Percentiles rank a stretch among this genome's conserved stretches.
Conservation (phyloP, 2,329 filamentous ascomycete species). For the Aspergillus alliaceus region DNA sequence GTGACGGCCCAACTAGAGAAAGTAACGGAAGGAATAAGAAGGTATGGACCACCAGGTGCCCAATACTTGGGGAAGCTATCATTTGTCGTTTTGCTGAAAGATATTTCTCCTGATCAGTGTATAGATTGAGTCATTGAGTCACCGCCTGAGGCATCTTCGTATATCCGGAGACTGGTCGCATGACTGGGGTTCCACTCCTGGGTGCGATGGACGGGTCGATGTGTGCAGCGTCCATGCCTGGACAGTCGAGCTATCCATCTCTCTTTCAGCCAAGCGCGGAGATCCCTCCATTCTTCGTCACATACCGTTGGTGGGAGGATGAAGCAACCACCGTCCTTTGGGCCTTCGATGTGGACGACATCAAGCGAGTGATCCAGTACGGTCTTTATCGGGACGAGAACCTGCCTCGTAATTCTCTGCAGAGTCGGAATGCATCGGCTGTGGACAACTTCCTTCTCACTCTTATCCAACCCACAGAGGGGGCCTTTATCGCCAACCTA, state of each 20-base stretch:
- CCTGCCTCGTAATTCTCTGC: slow-evolving; percentile 35
- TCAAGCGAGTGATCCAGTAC: slow-evolving; percentile 39
- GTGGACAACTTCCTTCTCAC: slow-evolving; percentile 34
- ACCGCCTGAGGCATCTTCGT: background rate
- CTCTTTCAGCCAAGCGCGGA: slow-evolving; percentile 32
- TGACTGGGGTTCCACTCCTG: slow-evolving; percentile 14
- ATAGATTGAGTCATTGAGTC: no score
- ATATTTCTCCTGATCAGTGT: no score
- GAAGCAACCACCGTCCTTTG: slow-evolving; percentile 39
- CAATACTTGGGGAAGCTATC: background rate
- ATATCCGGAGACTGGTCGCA: slow-evolving; percentile 1
- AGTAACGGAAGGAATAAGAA: background rate
- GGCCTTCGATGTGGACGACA: slow-evolving; percentile 39
- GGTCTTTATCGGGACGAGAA: slow-evolving; percentile 37
- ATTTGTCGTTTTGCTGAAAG: background rate
- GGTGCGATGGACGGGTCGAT: slow-evolving; percentile 3
- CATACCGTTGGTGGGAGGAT: slow-evolving; percentile 44
- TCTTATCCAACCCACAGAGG: slow-evolving; percentile 29
- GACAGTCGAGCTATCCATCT: slow-evolving; percentile 25
- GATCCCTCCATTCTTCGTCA: slow-evolving; percentile 31
- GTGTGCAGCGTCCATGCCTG: slow-evolving; percentile 11
- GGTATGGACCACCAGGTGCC: background rate
- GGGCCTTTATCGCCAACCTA: slow-evolving; percentile 25
- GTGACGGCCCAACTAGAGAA: background rate
- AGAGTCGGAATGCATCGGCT: slow-evolving; percentile 31